These are phyloP conservation scores for Trichocladium antarcticum DNA, from an alignment of 495 filamentous ascomycete genomes.

Conservation along the genomic window DNA sequence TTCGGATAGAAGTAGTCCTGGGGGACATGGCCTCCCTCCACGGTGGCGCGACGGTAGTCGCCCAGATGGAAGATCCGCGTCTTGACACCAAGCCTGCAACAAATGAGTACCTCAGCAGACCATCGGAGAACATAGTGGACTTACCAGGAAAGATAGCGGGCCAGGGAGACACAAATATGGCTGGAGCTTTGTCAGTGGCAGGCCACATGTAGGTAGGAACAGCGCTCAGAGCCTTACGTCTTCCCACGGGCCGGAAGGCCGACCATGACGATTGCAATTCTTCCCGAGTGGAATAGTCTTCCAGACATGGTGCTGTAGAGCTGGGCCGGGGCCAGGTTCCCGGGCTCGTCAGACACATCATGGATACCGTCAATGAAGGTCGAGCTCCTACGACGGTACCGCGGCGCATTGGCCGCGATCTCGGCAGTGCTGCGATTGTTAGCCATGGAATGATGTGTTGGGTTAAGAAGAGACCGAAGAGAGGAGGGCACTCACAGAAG, in stretches of 20 bases:
- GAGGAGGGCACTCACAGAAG: constrained; percentile 57
- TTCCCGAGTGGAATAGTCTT: constrained; percentile 89
- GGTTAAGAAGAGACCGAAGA: background rate
- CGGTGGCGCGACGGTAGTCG: constrained; percentile 86
- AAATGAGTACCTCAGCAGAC: constrained; percentile 10
- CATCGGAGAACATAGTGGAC: constrained; percentile 16
- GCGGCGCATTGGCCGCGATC: constrained; percentile 73
- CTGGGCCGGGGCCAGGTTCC: constrained; percentile 83
- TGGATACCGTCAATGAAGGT: constrained; percentile 97
- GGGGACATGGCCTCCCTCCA: constrained; percentile 79
- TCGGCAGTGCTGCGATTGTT: constrained; percentile 57
- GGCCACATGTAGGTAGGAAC: background rate
- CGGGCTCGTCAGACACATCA: constrained; percentile 68
- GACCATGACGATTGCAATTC: constrained; percentile 94
- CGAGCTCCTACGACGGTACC: constrained; percentile 74
- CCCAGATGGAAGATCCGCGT: constrained; percentile 95
- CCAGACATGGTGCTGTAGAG: constrained; percentile 97
- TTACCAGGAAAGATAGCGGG: constrained; percentile 88
- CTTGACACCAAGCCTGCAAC: constrained; percentile 82
- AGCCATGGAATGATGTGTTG: constrained; percentile 4
- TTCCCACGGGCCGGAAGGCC: constrained; percentile 93
- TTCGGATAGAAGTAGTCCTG: constrained; percentile 98
- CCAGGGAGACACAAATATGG: constrained; percentile 90
- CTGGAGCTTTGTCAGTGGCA: constrained; percentile 30
- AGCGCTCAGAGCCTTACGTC: constrained; percentile 47